These are phyloP conservation scores for Euphorbia celastroides DNA, from an alignment of 441 rosid species.

Conservation along the genomic window DNA sequence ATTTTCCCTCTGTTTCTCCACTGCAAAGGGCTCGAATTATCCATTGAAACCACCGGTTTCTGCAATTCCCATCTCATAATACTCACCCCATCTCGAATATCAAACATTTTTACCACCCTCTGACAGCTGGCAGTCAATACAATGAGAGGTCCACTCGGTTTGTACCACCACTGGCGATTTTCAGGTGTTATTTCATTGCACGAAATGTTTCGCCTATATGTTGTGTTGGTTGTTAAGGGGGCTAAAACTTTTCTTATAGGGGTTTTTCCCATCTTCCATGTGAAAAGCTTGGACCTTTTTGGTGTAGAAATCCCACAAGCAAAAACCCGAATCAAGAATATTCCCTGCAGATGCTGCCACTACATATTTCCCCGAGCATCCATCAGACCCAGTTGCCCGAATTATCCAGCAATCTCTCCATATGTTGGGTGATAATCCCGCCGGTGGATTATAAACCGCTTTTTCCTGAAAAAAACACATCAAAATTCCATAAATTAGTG, in stretches of 20 bases:
- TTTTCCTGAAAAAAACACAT: constrained; percentile 91
- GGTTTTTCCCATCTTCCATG: constrained; percentile 48
- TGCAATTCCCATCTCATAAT: constrained; percentile 90
- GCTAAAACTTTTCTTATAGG: constrained; percentile 71
- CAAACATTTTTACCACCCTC: constrained; percentile 57
- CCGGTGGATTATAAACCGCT: constrained; percentile 70
- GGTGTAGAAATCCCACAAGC: constrained; percentile 96
- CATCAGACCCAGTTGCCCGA: constrained; percentile 90
- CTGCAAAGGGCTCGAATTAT: constrained; percentile 91
- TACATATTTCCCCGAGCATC: constrained; percentile 89
- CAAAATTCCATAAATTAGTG: too few relatives aligned
- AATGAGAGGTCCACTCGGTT: constrained; percentile 88
- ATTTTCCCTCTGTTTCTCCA: constrained; percentile 95
- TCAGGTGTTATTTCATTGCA: constrained; percentile 46
- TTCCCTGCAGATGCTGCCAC: constrained; percentile 98
- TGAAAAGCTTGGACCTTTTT: constrained; percentile 75
- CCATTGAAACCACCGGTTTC: constrained; percentile 68
- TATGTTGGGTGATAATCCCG: constrained; percentile 48
- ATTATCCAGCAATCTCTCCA: constrained; percentile 99
- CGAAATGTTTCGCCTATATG: constrained; percentile 46
- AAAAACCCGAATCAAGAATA: constrained; percentile 81
- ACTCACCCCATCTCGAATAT: constrained; percentile 92
- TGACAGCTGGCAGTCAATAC: constrained; percentile 65
- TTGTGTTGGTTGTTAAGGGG: constrained; percentile 45
- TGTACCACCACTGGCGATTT: constrained; percentile 86